Evolutionary conservation across 176 grass and related monocot genomes (phyloP).

Genomic region (Carex littledalei): DNA sequence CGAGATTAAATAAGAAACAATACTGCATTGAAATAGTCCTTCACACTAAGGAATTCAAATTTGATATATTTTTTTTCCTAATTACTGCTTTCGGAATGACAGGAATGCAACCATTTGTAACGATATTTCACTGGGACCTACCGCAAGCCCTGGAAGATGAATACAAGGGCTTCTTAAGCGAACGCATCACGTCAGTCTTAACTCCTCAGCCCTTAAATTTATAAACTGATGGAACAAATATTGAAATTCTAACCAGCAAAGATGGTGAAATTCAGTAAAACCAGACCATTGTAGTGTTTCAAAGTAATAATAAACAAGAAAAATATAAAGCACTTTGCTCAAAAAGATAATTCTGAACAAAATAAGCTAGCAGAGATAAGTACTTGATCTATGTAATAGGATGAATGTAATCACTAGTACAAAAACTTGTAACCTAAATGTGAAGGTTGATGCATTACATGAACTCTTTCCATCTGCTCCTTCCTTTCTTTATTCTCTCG

Average conservation of each 20-base stretch:
- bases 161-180: constrained; percentile 64
- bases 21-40: not conserved
- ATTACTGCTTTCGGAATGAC: not conserved
- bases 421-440: not conserved
- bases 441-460: not conserved
- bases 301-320: not conserved
- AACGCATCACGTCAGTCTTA: constrained; percentile 41
- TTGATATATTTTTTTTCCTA: not conserved
- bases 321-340: not conserved
- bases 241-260: not conserved
- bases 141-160: constrained; percentile 57
- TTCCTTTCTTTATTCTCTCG: not conserved
- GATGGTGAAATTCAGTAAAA: not conserved
- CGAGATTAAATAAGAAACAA: not conserved
- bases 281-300: not conserved
- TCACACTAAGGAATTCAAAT: not conserved
- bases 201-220: not conserved
- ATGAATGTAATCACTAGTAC: not conserved
- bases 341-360: not conserved
- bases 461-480: not conserved
- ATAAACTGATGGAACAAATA: not conserved
- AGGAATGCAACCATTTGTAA: constrained; percentile 58
- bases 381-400: not conserved
- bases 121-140: constrained; percentile 72
- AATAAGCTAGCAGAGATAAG: not conserved